Percentiles rank a stretch among this genome's conserved stretches.
These are phyloP conservation scores for Microascus cirrosus DNA, from an alignment of 2,329 filamentous ascomycete species.

Conservation along the genomic window DNA sequence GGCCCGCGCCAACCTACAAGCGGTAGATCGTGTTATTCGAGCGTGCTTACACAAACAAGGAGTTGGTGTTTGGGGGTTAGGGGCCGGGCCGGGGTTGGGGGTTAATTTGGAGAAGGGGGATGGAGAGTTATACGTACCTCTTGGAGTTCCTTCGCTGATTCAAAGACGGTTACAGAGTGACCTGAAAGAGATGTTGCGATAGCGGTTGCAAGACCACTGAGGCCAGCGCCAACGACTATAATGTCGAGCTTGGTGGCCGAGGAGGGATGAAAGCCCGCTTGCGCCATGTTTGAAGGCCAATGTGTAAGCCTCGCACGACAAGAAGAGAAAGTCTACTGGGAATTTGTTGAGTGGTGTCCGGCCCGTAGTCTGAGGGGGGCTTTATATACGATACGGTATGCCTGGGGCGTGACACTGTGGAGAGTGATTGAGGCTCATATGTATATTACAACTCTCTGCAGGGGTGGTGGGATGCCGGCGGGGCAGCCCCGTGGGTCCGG, in stretches of 20 bases:
- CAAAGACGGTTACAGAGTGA: slow-evolving; percentile 10
- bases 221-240: slow-evolving; percentile 11
- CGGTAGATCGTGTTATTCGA: slow-evolving; percentile 1
- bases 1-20: slow-evolving; percentile 15
- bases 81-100: no score
- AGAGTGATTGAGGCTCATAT: not conserved
- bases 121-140: slow-evolving; percentile 1
- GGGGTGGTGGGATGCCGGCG: not conserved
- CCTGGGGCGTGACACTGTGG: no score
- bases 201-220: slow-evolving; percentile 8
- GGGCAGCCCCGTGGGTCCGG: not conserved
- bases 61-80: not conserved
- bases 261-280: not conserved
- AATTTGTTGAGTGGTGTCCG: not conserved
- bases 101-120: no score
- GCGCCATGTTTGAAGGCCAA: not conserved
- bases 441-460: not conserved
- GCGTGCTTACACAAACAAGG: not conserved
- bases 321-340: not conserved
- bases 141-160: slow-evolving; percentile 10
- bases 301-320: not conserved
- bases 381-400: no score
- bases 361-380: no score
- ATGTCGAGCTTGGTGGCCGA: slow-evolving; percentile 15
- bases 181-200: slow-evolving; percentile 15